These are phyloP conservation scores for Catenaria anguillulae DNA, from an alignment of 371 early-diverging fungal species.

Conservation along the genomic window DNA sequence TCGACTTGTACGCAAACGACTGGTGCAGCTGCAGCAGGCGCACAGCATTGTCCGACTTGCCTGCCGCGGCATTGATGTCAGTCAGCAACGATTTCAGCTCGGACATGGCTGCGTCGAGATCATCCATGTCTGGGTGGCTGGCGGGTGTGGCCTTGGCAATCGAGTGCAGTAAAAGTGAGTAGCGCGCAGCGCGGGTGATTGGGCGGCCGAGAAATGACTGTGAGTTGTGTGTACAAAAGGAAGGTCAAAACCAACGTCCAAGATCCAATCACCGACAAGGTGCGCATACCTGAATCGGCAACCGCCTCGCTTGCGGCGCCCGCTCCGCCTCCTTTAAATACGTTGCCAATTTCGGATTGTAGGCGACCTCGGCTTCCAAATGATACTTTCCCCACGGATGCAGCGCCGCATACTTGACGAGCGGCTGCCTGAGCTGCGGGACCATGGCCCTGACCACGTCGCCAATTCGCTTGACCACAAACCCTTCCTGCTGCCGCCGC, in stretches of 20 bases:
- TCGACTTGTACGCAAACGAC: conserved; percentile 30
- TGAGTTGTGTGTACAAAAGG: conserved; percentile 12
- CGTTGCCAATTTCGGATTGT: conserved; percentile 46
- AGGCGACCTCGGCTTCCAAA: conserved; percentile 59
- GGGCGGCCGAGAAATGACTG: conserved; percentile 64
- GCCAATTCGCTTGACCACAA: conserved; percentile 62
- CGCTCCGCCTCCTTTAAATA: conserved; percentile 45
- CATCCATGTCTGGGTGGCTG: conserved; percentile 57
- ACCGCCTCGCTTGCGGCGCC: conserved; percentile 2
- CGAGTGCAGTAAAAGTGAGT: conserved; percentile 66
- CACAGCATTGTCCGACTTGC: conserved; percentile 57
- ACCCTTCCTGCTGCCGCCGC: conserved; percentile 48
- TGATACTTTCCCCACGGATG: conserved; percentile 67
- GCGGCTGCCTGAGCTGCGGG: conserved; percentile 49
- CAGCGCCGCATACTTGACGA: conserved; percentile 75
- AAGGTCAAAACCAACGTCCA: too few species aligned
- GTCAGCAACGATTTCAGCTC: conserved; percentile 49
- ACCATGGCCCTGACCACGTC: conserved; percentile 67
- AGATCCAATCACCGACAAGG: too few species aligned
- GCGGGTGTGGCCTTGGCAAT: conserved; percentile 71
- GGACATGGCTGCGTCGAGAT: conserved; percentile 38
- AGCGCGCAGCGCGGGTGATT: conserved; percentile 75
- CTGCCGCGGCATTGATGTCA: conserved; percentile 67
- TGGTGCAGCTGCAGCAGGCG: conserved; percentile 43
- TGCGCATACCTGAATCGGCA: neutral